Percentiles rank a stretch among this genome's conserved stretches.
Evolutionary conservation across 225 moss, liverwort and hornwort species (phyloP).

Genomic region (Neckera pumila): DNA sequence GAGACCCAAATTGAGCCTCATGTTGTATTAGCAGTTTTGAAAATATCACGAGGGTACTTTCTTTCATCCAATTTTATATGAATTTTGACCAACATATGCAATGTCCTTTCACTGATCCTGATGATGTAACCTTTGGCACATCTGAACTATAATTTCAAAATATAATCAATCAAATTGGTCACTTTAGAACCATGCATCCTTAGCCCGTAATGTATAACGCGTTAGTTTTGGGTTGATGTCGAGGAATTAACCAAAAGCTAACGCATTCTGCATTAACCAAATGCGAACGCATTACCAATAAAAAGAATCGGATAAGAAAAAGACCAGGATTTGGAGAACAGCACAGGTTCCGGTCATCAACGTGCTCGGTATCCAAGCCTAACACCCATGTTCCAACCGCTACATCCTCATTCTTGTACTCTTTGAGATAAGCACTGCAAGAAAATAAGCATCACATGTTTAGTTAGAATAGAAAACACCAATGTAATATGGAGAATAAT

Average conservation of each 20-base stretch:
- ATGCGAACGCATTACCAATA: neutral
- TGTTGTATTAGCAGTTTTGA: neutral
- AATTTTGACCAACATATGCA: neutral
- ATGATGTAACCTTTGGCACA: neutral
- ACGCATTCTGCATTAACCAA: neutral
- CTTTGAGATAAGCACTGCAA: conserved; percentile 74
- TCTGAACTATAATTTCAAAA: neutral
- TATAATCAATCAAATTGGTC: neutral
- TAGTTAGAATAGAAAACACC: neutral
- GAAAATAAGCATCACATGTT: neutral
- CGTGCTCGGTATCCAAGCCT: conserved; percentile 70
- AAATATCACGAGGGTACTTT: neutral
- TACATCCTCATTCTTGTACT: conserved; percentile 92
- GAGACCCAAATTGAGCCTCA: neutral
- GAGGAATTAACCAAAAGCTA: neutral
- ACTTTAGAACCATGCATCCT: neutral
- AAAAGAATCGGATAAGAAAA: conserved; percentile 2
- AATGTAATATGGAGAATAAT: neutral
- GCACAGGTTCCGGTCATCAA: conserved; percentile 88
- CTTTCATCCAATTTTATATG: neutral
- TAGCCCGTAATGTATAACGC: neutral
- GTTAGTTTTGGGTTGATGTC: no score
- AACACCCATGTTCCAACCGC: conserved; percentile 90
- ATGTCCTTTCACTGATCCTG: neutral
- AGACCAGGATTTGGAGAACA: conserved; percentile 73